A percentile compares a stretch with the other conserved stretches of the same genome.
Evolutionary conservation across 1,284 basidiomycete species (phyloP).

Genomic region (Trichosporon asahii): DNA sequence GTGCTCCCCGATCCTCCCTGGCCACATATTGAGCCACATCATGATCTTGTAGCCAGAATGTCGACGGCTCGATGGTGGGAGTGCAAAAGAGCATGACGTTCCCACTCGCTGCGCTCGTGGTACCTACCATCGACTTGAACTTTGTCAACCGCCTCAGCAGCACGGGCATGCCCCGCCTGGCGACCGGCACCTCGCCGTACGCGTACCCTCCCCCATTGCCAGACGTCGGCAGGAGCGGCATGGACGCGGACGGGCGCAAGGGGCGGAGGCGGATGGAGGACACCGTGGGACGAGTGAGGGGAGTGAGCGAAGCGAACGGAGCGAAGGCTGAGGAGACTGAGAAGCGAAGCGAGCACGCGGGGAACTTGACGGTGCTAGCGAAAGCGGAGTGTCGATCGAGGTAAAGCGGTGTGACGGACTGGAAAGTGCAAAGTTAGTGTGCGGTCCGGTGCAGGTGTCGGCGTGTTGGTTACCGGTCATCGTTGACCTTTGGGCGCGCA

Average conservation of each 20-base stretch:
- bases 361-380: no score
- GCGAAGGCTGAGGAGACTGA: no score
- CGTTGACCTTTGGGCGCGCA: background rate
- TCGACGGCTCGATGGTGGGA: no score
- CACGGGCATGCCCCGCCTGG: constrained; percentile 57
- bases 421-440: no score
- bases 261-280: constrained; percentile 7
- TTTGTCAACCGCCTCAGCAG: constrained; percentile 72
- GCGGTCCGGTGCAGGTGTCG: no score
- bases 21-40: no score
- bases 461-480: background rate
- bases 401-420: no score
- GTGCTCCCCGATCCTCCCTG: no score
- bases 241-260: background rate
- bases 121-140: constrained; percentile 77
- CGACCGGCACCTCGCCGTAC: constrained; percentile 4
- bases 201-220: background rate
- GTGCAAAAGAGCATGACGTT: no score
- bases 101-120: background rate
- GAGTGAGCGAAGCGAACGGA: background rate
- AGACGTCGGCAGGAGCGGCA: constrained; percentile 3
- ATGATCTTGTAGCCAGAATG: no score
- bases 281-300: background rate
- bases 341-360: no score
- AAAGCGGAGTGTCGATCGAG: no score